Base-by-base conservation (phyloP, 345 rosid species). In the Salix brachista region DNA sequence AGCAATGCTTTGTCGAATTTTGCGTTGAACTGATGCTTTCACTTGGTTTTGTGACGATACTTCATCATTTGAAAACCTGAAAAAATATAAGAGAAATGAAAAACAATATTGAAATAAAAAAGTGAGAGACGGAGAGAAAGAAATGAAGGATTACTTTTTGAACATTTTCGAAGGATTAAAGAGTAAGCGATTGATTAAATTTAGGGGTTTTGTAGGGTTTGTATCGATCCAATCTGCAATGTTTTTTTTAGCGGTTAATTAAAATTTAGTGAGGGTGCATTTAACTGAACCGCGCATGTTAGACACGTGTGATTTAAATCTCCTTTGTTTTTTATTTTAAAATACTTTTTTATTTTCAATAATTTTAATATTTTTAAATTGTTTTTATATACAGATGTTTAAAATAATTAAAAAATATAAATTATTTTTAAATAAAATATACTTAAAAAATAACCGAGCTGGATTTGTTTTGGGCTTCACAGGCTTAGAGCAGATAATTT, bases 31-130 rank as follows among this genome's bases (percentile, higher is more conserved):
- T 46, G 99, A 96, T 39, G 99, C 99, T 78, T 96, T 96, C 52
- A 96, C 97, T 89, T 96, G 99, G 85, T 96, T 96, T 72, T 94
- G 99, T 50, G 97, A 86, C 4, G 99, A 96, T 21, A 96, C 92
- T 13, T 96, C 99, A 84, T 96, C 98, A 12, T 85, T 82, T 3
- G 91, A 90, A 87, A 96, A 96, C 89, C 99, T 96, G 78, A 61
- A 18, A 48, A 36, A 32, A n/a, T 11, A 61, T 8, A 66, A 66
- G 11, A 30, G 19, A 19, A 36, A 36, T 34, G 54, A 37, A 69
- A 39, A 21, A 21, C 0, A n/a, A 0, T 13, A 18, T 5, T 7
- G 23, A 9, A 18, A 68, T 6, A 9, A 42, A 68, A 68, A 42
- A 5, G 52, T 16, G 8, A 37, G 48, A 25, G 8, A 8, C 19